Base-by-base conservation (phyloP, 371 early-diverging fungal genomes). In the Apophysomyces ossiformis region DNA sequence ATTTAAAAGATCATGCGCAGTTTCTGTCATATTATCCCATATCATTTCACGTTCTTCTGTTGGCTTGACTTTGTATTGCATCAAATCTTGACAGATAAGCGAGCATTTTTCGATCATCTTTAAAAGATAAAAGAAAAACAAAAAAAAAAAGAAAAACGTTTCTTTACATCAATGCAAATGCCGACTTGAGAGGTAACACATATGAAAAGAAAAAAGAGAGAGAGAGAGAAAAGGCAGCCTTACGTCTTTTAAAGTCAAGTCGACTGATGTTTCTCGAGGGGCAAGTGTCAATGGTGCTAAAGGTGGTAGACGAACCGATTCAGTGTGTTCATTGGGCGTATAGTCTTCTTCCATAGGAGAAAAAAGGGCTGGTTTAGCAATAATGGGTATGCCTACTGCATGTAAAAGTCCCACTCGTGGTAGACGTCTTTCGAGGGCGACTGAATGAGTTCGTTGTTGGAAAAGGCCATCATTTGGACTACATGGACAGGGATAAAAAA, bases 31-130 rank as follows among this genome's bases (percentile, higher is more conserved):
- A 37, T 56, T 39, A 37, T 69, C 62, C 32, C 60, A 45, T 9
- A 61, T 12, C 18, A 47, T 38, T 4, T 56, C 37, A 15, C 32
- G 39, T 16, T 32, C 47, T 54, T 60, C 58, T 44, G n/a, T 26
- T 8, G 16, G 18, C 37, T 64, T 57, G 37, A 12, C 56, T 43
- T 64, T 41, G 7, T 62, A 37, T 39, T 62, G 54, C 45, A 50
- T 58, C 43, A 69, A 47, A 35, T 65, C 66, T 39, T 69, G 58
- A 38, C 66, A 69, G 18, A 69, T 39, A n/a, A 36, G n/a, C 12
- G 62, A 46, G 61, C 71, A 71, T 26, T 61, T 65, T 37, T 58
- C 60, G 38, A 69, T 61, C 11, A 57, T 57, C 70, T 69, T 21
- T 26, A 26, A 26, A 26, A 26, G 1, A 26, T 26, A 26, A 26